These are phyloP conservation scores for Lanmaoa pseudosensibilis DNA, from an alignment of 768 basidiomycete species.

Conservation along the genomic window DNA sequence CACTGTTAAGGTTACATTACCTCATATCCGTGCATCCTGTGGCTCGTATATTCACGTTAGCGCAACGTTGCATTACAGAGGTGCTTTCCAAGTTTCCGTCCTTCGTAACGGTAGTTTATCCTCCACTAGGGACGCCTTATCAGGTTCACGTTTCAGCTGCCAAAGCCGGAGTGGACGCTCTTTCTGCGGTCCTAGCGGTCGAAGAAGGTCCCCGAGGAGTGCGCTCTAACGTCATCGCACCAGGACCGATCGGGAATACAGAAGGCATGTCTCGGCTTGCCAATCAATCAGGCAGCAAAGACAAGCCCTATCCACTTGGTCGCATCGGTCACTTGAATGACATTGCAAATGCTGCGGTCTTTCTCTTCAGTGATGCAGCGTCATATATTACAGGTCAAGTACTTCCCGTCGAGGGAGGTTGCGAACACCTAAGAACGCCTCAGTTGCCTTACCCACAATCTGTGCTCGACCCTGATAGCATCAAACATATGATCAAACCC, in stretches of 20 bases:
- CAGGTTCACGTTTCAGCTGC: slow-evolving; percentile 95
- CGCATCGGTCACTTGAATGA: slow-evolving; percentile 61
- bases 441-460: slow-evolving; percentile 61
- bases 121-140: slow-evolving; percentile 62
- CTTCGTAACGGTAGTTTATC: background rate
- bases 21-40: slow-evolving; percentile 63
- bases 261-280: slow-evolving; percentile 69
- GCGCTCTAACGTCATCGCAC: slow-evolving; percentile 83
- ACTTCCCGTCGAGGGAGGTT: slow-evolving; percentile 69
- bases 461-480: slow-evolving; percentile 58
- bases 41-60: slow-evolving; percentile 91
- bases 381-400: slow-evolving; percentile 74
- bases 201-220: slow-evolving; percentile 97
- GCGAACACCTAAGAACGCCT: slow-evolving; percentile 49
- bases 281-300: background rate
- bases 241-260: slow-evolving; percentile 80
- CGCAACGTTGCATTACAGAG: slow-evolving; percentile 83
- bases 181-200: slow-evolving; percentile 81
- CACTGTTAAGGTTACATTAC: slow-evolving; percentile 89
- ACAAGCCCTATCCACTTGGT: slow-evolving; percentile 37
- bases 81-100: slow-evolving; percentile 35
- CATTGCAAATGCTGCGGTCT: slow-evolving; percentile 69
- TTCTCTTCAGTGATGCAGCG: slow-evolving; percentile 82
- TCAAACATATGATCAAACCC: slow-evolving; percentile 52
- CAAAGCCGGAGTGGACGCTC: slow-evolving; percentile 91